Percentiles rank a stretch among this genome's conserved stretches.
Conservation (phyloP, 345 rosid species). For the Reutealis trisperma region DNA sequence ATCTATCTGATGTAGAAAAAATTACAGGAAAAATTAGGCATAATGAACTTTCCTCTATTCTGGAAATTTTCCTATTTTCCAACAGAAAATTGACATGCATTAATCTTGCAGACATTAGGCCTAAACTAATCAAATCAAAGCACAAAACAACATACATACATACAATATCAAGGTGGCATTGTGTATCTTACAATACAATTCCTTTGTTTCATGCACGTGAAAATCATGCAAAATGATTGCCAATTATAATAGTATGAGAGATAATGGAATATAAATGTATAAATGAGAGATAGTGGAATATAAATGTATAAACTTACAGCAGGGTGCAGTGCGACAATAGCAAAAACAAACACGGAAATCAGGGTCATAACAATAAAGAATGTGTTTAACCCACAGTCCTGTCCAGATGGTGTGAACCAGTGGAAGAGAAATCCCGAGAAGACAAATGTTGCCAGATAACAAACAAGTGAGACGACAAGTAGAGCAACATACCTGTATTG, state of each 20-base stretch:
- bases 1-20: not conserved
- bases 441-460: constrained; percentile 76
- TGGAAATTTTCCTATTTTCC: not conserved
- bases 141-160: not conserved
- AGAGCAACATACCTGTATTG: constrained; percentile 74
- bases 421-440: constrained; percentile 98
- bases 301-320: constrained; percentile 58
- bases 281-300: constrained; percentile 20
- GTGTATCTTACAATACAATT: not conserved
- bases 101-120: not conserved
- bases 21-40: not conserved
- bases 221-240: not conserved
- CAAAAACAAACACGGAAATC: constrained; percentile 66
- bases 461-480: constrained; percentile 79
- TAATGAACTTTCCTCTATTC: not conserved
- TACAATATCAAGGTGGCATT: not conserved
- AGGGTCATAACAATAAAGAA: constrained; percentile 78
- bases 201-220: not conserved
- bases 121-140: not conserved
- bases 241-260: not conserved
- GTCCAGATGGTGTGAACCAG: constrained; percentile 96
- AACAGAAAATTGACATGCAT: not conserved
- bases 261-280: constrained; percentile 6
- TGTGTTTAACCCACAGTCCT: constrained; percentile 93
- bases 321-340: constrained; percentile 88